Percentiles rank a stretch among this genome's conserved stretches.
Conservation (phyloP, 768 basidiomycete genomes). For the Exidia glandulosa region DNA sequence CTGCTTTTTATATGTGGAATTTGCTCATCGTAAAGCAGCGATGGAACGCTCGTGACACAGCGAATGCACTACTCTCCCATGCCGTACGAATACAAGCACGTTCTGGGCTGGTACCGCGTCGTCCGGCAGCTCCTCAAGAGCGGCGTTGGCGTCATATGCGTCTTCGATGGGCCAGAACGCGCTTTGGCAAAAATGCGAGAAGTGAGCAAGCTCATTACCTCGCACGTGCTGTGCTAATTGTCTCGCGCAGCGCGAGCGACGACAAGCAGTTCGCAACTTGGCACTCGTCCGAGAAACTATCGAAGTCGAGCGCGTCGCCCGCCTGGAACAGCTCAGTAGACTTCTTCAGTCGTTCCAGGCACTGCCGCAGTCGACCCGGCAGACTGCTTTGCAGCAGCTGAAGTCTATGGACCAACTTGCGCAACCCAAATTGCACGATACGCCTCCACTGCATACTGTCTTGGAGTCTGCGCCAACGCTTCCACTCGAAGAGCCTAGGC, state of each 20-base stretch:
- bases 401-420: too few relatives aligned
- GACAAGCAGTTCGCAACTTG: constrained; percentile 32
- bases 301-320: constrained; percentile 45
- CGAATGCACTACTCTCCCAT: constrained; percentile 63
- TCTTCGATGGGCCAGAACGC: constrained; percentile 69
- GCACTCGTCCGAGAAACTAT: constrained; percentile 42
- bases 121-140: constrained; percentile 48
- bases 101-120: constrained; percentile 70
- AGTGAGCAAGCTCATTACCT: constrained; percentile 27
- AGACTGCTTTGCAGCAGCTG: background rate
- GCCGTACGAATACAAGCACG: constrained; percentile 55
- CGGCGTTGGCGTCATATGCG: constrained; percentile 53
- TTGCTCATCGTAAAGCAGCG: constrained; percentile 31
- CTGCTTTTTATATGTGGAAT: background rate
- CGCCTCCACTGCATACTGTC: too few relatives aligned
- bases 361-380: constrained; percentile 1
- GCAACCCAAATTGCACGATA: too few relatives aligned
- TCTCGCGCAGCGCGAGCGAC: constrained; percentile 37
- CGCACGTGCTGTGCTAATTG: background rate
- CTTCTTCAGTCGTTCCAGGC: constrained; percentile 11
- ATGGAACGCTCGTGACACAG: constrained; percentile 79
- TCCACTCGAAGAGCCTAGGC: too few relatives aligned
- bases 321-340: constrained; percentile 30
- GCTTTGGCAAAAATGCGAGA: constrained; percentile 59
- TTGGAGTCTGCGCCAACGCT: too few relatives aligned